Evolutionary conservation across 2,329 filamentous ascomycete genomes (phyloP).

Genomic region (Calonectria pseudoreteaudii): DNA sequence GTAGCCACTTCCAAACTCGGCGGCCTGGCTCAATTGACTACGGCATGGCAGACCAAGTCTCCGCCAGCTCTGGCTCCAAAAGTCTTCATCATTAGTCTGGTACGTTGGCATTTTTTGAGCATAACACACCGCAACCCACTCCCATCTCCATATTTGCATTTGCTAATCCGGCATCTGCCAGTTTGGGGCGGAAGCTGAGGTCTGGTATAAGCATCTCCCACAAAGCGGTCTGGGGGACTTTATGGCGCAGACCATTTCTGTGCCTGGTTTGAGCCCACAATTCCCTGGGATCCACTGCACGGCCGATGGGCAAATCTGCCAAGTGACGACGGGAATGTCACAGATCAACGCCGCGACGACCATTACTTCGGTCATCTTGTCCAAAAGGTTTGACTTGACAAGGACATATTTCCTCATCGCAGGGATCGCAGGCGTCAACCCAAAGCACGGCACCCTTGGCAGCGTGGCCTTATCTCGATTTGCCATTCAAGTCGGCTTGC

Average conservation of each 20-base stretch:
- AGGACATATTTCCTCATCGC: constrained; percentile 32
- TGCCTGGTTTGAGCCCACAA: constrained; percentile 22
- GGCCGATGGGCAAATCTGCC: constrained; percentile 19
- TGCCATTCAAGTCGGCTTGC: constrained; percentile 27
- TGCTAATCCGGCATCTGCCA: neutral
- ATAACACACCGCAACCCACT: neutral
- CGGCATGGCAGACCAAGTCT: neutral
- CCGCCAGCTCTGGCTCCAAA: neutral
- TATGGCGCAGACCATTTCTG: constrained; percentile 10
- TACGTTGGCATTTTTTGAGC: neutral
- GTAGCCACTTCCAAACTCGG: neutral
- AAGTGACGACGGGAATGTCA: constrained; percentile 26
- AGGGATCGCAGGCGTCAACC: constrained; percentile 32
- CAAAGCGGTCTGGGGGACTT: constrained; percentile 23
- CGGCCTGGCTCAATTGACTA: neutral
- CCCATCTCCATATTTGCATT: neutral
- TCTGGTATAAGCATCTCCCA: constrained; percentile 22
- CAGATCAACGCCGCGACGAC: constrained; percentile 33
- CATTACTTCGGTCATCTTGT: constrained; percentile 16
- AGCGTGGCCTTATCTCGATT: constrained; percentile 27
- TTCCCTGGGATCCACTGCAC: constrained; percentile 26
- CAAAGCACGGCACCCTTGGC: constrained; percentile 25
- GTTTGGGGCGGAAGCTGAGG: constrained; percentile 19
- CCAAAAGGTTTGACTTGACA: constrained; percentile 20
- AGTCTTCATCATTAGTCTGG: constrained; percentile 21